These are phyloP conservation scores for Oryza nivara DNA, from an alignment of 176 grass and related monocot genomes.

Conservation along the genomic window DNA sequence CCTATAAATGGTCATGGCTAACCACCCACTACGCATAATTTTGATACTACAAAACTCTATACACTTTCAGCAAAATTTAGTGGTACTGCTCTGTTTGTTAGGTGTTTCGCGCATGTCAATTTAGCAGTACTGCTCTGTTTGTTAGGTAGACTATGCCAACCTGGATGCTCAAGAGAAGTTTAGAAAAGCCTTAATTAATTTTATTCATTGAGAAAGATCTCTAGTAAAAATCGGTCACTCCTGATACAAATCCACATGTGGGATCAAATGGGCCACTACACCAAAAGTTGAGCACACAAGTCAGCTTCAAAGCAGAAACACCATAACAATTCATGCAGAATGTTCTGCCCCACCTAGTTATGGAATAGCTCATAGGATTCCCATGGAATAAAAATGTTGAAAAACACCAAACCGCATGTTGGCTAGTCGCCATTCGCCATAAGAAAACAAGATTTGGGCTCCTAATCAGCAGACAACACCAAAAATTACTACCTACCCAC, in stretches of 20 bases:
- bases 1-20: background rate
- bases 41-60: background rate
- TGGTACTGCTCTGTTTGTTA: background rate
- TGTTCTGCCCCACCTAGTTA: constrained; percentile 32
- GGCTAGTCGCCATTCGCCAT: constrained; percentile 38
- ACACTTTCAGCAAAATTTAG: background rate
- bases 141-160: background rate
- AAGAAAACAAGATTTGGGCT: constrained; percentile 43
- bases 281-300: constrained; percentile 29
- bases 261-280: constrained; percentile 17
- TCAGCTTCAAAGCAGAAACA: constrained; percentile 35
- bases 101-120: background rate
- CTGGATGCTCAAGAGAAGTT: background rate
- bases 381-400: constrained; percentile 26
- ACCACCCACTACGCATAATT: background rate
- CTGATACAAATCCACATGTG: constrained; percentile 31
- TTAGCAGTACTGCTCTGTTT: background rate
- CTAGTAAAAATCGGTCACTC: background rate
- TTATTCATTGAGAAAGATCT: background rate
- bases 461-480: constrained; percentile 51
- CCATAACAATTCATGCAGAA: background rate
- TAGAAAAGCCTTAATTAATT: background rate
- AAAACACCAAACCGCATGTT: constrained; percentile 41
- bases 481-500: constrained; percentile 52
- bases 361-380: constrained; percentile 48